Base-by-base conservation (phyloP, 805 yeast genomes). In the Metschnikowia proteae region DNA sequence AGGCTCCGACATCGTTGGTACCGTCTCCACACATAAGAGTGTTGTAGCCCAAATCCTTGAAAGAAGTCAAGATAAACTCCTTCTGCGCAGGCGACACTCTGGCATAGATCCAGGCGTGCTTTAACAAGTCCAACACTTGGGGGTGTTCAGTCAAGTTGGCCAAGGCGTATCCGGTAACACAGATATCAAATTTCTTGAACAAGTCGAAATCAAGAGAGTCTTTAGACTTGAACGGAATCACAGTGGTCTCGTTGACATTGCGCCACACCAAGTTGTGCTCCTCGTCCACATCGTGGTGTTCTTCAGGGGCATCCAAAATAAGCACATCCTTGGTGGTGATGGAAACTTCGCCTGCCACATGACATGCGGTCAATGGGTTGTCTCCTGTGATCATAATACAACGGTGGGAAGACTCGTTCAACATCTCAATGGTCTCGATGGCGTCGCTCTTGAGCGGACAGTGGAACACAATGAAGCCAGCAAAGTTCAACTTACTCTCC, bases 11-110 rank as follows among this genome's bases (percentile, higher is more conserved):
- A 75, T 94, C 99, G 65, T 94, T 94, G n/a, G 99, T 94, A 71
- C 99, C 99, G 71, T 94, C 99, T 76, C 99, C 99, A 71, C 99
- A 94, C 99, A 94, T 94, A 60, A 94, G 78, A 25, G 98, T 94
- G 63, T 82, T 86, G 70, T 92, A 94, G 26, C 97, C 97, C 65
- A 88, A 78, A 53, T 82, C 84, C 67, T 92, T 94, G 66, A 88
- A 80, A 34, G 90, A 80, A 53, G 83, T 84, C 61, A 94, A 76
- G 59, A 94, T 83, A 57, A 86, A 89, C 70, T 94, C 99, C 71
- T 94, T 94, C 73, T 94, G 99, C 26, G 86, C 63, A 36, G 99
- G 99, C 5, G 98, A 92, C 30, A 94, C 98, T 73, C 99, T 86
- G 39, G 99, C 97, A 64, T 88, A 94, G 41, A 94, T 88, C 97